These are phyloP conservation scores for Myxozyma sirexii DNA, from an alignment of 805 yeast genomes.

Conservation along the genomic window DNA sequence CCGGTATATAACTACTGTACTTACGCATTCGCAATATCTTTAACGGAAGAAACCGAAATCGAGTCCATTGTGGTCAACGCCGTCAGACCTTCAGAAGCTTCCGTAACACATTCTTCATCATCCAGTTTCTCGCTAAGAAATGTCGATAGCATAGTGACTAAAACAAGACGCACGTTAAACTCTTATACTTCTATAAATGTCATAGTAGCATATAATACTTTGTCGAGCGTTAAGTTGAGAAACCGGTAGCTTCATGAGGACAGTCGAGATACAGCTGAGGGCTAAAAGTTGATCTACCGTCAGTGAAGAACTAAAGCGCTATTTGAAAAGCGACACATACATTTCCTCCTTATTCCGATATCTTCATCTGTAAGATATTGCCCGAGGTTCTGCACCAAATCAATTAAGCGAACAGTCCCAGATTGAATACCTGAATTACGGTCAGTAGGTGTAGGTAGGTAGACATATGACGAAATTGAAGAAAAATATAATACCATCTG, in stretches of 20 bases:
- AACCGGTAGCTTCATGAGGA: conserved; percentile 42
- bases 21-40: conserved; percentile 45
- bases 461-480: too few relatives aligned
- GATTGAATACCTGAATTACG: conserved; percentile 35
- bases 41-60: conserved; percentile 41
- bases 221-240: conserved; percentile 47
- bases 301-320: not conserved
- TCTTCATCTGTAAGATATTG: conserved; percentile 64
- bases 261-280: conserved; percentile 48
- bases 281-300: conserved; percentile 39
- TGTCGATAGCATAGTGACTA: conserved; percentile 42
- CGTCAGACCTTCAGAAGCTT: conserved; percentile 57
- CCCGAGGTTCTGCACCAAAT: conserved; percentile 62
- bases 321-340: conserved; percentile 13
- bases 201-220: conserved; percentile 4
- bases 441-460: not conserved
- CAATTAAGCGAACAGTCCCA: conserved; percentile 48
- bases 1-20: not conserved
- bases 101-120: conserved; percentile 58
- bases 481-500: conserved; percentile 22
- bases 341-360: conserved; percentile 52
- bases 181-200: too few relatives aligned
- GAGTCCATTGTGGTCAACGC: conserved; percentile 57
- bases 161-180: conserved; percentile 5
- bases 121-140: conserved; percentile 70